A percentile compares a stretch with the other conserved stretches of the same genome.
Evolutionary conservation across 768 basidiomycete genomes (phyloP).

Genomic region (Dioszegia hungarica): DNA sequence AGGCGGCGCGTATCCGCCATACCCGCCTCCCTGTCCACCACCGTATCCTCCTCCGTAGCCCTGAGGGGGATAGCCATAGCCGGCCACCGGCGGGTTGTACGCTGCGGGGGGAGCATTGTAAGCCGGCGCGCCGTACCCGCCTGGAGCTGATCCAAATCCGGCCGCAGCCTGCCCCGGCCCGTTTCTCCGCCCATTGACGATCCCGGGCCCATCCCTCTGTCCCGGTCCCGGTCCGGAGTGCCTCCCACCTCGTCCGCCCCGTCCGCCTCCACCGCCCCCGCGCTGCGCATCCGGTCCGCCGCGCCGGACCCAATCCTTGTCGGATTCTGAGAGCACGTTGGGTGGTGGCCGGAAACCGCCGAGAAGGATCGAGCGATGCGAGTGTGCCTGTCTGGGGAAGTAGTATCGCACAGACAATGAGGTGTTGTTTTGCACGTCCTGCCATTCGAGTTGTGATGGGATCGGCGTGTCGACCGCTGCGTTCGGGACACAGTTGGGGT

Average conservation of each 20-base stretch:
- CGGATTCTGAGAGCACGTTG: constrained; percentile 62
- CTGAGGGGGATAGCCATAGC: neutral
- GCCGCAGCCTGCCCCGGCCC: constrained; percentile 3
- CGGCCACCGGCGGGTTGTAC: constrained; percentile 7
- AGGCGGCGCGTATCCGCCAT: constrained; percentile 18
- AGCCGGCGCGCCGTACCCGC: no score
- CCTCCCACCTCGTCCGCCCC: constrained; percentile 30
- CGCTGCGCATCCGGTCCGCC: constrained; percentile 50
- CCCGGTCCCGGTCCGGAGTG: constrained; percentile 11
- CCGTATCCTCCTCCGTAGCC: constrained; percentile 52
- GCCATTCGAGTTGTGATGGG: constrained; percentile 55
- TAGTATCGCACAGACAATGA: constrained; percentile 81
- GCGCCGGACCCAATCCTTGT: constrained; percentile 64
- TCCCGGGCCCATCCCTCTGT: constrained; percentile 25
- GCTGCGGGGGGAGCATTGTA: neutral
- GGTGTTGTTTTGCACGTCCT: constrained; percentile 79
- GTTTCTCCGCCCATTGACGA: constrained; percentile 11
- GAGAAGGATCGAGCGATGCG: constrained; percentile 78
- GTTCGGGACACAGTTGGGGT: constrained; percentile 84
- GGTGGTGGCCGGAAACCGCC: constrained; percentile 63
- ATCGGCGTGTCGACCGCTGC: constrained; percentile 82
- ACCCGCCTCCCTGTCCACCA: constrained; percentile 24
- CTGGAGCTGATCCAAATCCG: constrained; percentile 10
- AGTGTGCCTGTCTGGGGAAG: constrained; percentile 79
- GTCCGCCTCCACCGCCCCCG: constrained; percentile 15